A percentile compares a stretch with the other conserved stretches of the same genome.
Conservation (phyloP, 768 basidiomycete genomes). For the Scleroderma citrinum region DNA sequence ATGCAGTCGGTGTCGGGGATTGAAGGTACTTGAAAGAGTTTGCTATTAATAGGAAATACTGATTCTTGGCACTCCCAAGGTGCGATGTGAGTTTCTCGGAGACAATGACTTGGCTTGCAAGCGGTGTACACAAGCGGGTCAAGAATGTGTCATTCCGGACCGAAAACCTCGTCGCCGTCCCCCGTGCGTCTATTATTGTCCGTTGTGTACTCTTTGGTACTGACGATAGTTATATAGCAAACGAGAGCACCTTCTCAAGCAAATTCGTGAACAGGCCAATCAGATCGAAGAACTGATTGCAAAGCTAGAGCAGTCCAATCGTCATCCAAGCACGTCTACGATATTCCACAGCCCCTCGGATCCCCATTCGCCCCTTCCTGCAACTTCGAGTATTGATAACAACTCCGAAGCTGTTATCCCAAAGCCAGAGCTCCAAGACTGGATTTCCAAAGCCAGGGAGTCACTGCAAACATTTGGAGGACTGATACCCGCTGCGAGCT, state of each 20-base stretch:
- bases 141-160: constrained; percentile 79
- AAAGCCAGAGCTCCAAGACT: constrained; percentile 61
- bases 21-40: constrained; percentile 33
- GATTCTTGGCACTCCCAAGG: constrained; percentile 42
- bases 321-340: constrained; percentile 12
- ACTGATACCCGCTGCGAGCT: constrained; percentile 57
- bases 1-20: constrained; percentile 62
- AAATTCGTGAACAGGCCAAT: constrained; percentile 69
- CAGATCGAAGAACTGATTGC: constrained; percentile 69
- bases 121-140: constrained; percentile 62
- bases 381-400: constrained; percentile 16
- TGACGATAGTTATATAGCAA: constrained; percentile 40
- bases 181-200: constrained; percentile 45
- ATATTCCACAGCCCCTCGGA: constrained; percentile 20
- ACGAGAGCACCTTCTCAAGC: constrained; percentile 71
- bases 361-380: constrained; percentile 33
- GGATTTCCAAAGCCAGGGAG: constrained; percentile 71
- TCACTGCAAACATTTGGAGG: constrained; percentile 63
- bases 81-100: constrained; percentile 70
- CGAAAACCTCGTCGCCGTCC: constrained; percentile 74
- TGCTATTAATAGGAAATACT: not conserved
- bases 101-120: constrained; percentile 65
- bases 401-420: constrained; percentile 26
- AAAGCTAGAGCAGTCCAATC: constrained; percentile 50
- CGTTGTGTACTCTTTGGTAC: not conserved